phyloP scores from a whole-genome alignment of 805 yeast species.

The Barnettozyma sp. region DNA sequence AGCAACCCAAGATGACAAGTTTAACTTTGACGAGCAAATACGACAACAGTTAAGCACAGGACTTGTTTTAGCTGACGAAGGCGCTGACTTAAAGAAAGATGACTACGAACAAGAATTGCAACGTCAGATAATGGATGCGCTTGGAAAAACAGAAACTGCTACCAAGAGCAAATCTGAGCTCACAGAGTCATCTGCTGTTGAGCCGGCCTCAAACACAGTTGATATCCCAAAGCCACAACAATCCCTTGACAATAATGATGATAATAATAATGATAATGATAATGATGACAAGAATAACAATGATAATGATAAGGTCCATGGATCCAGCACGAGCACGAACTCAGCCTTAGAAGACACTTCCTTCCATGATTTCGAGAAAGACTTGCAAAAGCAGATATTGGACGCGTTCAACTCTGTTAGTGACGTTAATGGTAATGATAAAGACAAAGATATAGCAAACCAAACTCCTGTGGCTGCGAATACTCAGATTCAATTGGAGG shows the following conservation, averaged over 20 bases:
- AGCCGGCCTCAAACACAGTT: conserved; percentile 1
- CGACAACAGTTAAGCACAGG: conserved; percentile 9
- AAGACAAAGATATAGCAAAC: neutral
- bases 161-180: neutral
- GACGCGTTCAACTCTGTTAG: conserved; percentile 15
- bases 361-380: conserved; percentile 16
- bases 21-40: conserved; percentile 7
- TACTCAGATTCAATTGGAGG: neutral
- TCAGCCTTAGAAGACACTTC: neutral
- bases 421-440: neutral
- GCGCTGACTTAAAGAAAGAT: neutral
- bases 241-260: neutral
- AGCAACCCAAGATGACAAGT: no score
- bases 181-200: neutral
- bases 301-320: no score
- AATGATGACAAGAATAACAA: no score
- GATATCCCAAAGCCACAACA: neutral
- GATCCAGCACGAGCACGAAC: no score
- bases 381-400: conserved; percentile 21
- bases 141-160: conserved; percentile 7
- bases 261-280: no score
- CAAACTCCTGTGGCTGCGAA: neutral
- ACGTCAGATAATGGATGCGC: conserved; percentile 17
- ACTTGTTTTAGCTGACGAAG: neutral
- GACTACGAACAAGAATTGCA: conserved; percentile 15